Evolutionary conservation across 306 rosid species (phyloP), one percentile per base, ranked within the genome.

Genomic region (Ceratonia siliqua): DNA sequence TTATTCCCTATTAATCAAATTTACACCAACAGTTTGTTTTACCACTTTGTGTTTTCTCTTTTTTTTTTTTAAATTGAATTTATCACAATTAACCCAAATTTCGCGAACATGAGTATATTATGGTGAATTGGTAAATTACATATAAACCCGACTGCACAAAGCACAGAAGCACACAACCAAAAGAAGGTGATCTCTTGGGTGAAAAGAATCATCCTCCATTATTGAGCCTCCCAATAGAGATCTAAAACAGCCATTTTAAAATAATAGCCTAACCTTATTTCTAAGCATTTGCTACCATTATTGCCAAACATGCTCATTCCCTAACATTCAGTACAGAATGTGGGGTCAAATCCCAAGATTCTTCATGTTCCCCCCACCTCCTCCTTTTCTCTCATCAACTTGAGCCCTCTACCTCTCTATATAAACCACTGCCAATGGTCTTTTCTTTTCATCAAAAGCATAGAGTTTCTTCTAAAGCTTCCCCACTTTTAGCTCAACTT

Each of bases 291-390:
- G 36, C 42, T 45, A 49, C 45, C 76, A 78, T 74, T 28, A 68
- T 74, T 78, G 63, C 74, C 73, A 32, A 72, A 77, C 77, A 78
- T 58, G 80, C 52, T 28, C 21, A 46, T 69, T 17, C 6, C 43
- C 64, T 52, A 35, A 15, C 45, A 72, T 43, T 77, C 46, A 53
- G 79, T 72, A 61, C 11, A 41, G 4, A 64, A 55, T 77, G 32
- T 8, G 81, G 32, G 58, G 87, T 80, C 79, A 76, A 76, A 80
- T 83, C 87, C 70, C 78, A 81, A 77, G 85, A 80, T 80, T 81
- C 83, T 78, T 50, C 69, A 20, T 38, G 20, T 62, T 43, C 68
- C 22, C 46, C 14, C 54, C 61, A 12, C n/a, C 42, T 33, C 10
- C 42, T 7, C 15, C 3, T 1, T 5, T 41, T 54, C 68, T 50